phyloP scores from a whole-genome alignment of 176 grass and related monocot genomes.

The Calamus simplicifolius region DNA sequence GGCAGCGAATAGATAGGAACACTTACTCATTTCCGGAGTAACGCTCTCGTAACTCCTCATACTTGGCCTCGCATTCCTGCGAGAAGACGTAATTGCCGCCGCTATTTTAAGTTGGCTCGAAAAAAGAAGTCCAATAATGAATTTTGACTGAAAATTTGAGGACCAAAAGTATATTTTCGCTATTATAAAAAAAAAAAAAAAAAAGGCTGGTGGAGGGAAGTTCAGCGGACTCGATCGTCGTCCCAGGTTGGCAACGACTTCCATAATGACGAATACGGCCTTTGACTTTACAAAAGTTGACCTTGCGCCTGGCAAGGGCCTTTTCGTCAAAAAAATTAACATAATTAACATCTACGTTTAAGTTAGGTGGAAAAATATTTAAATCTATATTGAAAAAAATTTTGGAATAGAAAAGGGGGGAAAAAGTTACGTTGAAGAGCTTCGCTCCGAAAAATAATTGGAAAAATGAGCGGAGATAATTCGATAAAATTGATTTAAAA shows the following conservation, averaged over 20 bases:
- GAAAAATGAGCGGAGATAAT: neutral
- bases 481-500: neutral
- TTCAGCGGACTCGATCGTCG: too few species aligned
- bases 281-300: too few species aligned
- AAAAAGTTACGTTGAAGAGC: neutral
- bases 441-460: neutral
- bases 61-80: slow-evolving; percentile 86
- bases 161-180: too few species aligned
- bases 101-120: neutral
- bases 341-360: too few species aligned
- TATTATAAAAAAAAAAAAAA: too few species aligned
- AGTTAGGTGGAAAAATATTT: too few species aligned
- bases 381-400: too few species aligned
- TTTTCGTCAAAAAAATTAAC: too few species aligned
- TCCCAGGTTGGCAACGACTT: too few species aligned
- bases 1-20: neutral
- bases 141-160: neutral
- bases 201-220: too few species aligned
- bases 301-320: too few species aligned
- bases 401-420: neutral
- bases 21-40: slow-evolving; percentile 77
- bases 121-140: neutral
- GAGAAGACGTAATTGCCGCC: slow-evolving; percentile 3
- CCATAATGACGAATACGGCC: too few species aligned
- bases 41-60: slow-evolving; percentile 55